Conservation (phyloP, 306 rosid species). For the Fagus crenata region DNA sequence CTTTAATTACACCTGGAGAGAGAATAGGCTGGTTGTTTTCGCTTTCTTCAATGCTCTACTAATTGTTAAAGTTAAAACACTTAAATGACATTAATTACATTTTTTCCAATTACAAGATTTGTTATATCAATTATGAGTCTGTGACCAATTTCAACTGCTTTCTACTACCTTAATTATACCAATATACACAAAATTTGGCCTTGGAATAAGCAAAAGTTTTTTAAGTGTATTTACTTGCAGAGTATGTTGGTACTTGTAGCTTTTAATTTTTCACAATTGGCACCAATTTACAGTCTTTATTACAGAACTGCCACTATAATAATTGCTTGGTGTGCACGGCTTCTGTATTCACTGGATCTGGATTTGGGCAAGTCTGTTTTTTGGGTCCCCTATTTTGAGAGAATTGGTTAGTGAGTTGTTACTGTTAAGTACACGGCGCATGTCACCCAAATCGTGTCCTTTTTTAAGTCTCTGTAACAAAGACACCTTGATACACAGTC, state of each 20-base stretch:
- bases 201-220: not conserved
- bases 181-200: not conserved
- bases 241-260: not conserved
- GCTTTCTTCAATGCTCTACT: slow-evolving; percentile 33
- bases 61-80: too few relatives aligned
- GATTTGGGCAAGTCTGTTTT: not conserved
- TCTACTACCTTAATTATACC: too few relatives aligned
- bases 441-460: slow-evolving; percentile 25
- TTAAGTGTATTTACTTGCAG: not conserved
- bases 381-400: slow-evolving; percentile 14
- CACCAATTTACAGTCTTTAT: not conserved
- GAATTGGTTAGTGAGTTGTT: not conserved
- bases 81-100: too few relatives aligned
- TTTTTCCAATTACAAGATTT: too few relatives aligned
- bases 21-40: slow-evolving; percentile 19
- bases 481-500: not conserved
- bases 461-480: not conserved
- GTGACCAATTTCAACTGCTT: not conserved
- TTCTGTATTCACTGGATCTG: not conserved
- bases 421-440: slow-evolving; percentile 4
- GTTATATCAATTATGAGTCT: too few relatives aligned
- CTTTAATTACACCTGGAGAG: slow-evolving; percentile 30
- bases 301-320: not conserved
- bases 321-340: too few relatives aligned
- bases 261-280: not conserved